These are phyloP conservation scores for Paecilomyces formosus DNA, from an alignment of 2,329 filamentous ascomycete species.

Conservation along the genomic window DNA sequence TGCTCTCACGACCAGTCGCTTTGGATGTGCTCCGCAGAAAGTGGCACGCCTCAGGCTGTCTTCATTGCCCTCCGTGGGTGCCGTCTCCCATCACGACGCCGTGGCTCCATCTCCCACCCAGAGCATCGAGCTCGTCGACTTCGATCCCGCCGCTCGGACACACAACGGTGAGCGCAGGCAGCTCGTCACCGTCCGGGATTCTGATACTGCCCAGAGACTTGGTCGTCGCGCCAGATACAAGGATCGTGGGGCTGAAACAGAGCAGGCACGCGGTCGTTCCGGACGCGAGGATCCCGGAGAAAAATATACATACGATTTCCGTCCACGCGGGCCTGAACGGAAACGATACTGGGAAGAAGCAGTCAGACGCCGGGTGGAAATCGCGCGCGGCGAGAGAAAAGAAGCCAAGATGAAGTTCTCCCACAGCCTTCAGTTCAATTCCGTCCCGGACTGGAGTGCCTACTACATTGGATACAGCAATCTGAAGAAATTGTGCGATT, in stretches of 20 bases:
- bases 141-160: constrained; percentile 6
- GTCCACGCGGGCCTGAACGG: background rate
- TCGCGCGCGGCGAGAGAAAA: constrained; percentile 35
- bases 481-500: constrained; percentile 85
- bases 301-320: background rate
- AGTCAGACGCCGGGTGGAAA: constrained; percentile 17
- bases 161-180: background rate
- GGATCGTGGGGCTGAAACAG: background rate
- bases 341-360: constrained; percentile 27
- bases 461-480: constrained; percentile 99
- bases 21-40: background rate
- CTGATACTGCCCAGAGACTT: background rate
- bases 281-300: background rate
- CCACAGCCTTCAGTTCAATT: constrained; percentile 98
- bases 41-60: background rate
- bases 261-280: background rate
- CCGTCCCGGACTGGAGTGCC: constrained; percentile 98
- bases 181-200: background rate
- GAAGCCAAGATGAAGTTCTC: constrained; percentile 98
- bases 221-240: background rate
- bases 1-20: background rate
- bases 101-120: constrained; percentile 16
- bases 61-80: background rate
- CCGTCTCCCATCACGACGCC: constrained; percentile 2
- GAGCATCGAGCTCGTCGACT: constrained; percentile 27